These are phyloP conservation scores for Cordyceps farinosa DNA, from an alignment of 2,329 filamentous ascomycete species.

Conservation along the genomic window DNA sequence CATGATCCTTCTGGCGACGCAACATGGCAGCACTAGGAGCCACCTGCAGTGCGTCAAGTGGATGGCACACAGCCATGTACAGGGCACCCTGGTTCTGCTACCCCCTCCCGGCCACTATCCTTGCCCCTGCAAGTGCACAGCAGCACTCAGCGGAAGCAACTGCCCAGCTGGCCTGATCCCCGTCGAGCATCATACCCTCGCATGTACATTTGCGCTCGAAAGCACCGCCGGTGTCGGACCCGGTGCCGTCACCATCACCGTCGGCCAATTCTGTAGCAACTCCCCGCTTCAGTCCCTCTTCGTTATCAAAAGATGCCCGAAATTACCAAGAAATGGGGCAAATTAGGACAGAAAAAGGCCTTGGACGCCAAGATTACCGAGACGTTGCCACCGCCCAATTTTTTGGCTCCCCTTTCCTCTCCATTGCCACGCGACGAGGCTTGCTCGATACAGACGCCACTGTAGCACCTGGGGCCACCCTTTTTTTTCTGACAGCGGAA, in stretches of 20 bases:
- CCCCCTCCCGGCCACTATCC: not conserved
- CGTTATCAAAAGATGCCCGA: not conserved
- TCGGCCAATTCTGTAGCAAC: not conserved
- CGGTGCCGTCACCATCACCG: not conserved
- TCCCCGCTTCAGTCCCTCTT: not conserved
- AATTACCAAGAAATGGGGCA: not conserved
- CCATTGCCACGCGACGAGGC: constrained; percentile 18
- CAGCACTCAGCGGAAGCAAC: not conserved
- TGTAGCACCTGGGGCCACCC: constrained; percentile 5
- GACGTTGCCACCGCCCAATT: constrained; percentile 14
- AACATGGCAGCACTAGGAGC: not conserved
- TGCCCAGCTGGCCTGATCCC: constrained; percentile 2
- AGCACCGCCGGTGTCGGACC: not conserved
- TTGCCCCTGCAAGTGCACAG: not conserved
- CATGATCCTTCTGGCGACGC: not conserved
- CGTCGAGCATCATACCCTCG: constrained; percentile 6
- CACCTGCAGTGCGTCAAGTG: not conserved
- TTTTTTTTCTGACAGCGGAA: constrained; percentile 11
- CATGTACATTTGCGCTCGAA: not conserved
- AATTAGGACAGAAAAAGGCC: not conserved
- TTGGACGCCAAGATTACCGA: constrained; percentile 9
- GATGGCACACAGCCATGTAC: not conserved
- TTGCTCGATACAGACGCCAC: constrained; percentile 17
- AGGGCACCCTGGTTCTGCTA: not conserved
- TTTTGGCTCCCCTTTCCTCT: constrained; percentile 9